phyloP scores from a whole-genome alignment of 345 rosid genomes.

The Brassica carinata region DNA sequence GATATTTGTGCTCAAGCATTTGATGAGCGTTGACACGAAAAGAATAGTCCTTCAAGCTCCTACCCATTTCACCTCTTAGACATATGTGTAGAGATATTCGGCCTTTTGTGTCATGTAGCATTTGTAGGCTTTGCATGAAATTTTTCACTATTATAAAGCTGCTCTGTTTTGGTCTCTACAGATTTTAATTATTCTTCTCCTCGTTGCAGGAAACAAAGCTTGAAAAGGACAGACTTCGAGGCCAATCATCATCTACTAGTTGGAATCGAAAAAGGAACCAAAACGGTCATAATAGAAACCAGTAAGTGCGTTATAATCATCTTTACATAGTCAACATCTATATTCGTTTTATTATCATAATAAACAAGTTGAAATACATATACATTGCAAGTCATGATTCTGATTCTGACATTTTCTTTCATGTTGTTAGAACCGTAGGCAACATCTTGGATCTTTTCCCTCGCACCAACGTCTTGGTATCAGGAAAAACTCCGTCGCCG shows the following conservation, averaged over 20 bases:
- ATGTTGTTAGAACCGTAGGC: constrained; percentile 50
- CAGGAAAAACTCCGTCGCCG: constrained; percentile 60
- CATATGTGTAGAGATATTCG: neutral
- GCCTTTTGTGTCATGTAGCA: neutral
- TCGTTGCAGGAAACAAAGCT: constrained; percentile 27
- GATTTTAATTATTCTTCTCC: constrained; percentile 30
- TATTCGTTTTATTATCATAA: neutral
- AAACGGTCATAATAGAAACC: constrained; percentile 5
- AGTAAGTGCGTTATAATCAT: constrained; percentile 10
- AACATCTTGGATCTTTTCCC: constrained; percentile 72
- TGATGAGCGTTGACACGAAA: constrained; percentile 10
- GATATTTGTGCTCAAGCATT: neutral
- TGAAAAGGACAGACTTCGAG: constrained; percentile 12
- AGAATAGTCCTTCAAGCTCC: constrained; percentile 1
- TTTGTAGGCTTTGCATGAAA: constrained; percentile 10
- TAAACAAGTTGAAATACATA: constrained; percentile 8
- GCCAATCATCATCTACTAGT: constrained; percentile 1
- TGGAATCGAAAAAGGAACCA: constrained; percentile 2
- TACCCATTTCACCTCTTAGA: neutral
- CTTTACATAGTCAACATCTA: constrained; percentile 9
- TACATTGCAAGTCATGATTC: constrained; percentile 9
- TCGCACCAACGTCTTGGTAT: constrained; percentile 67
- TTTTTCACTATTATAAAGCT: neutral
- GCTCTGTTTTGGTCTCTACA: constrained; percentile 13
- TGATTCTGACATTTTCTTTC: constrained; percentile 16